Conservation (phyloP, 371 early-diverging fungal species). For the Catenaria anguillulae region DNA sequence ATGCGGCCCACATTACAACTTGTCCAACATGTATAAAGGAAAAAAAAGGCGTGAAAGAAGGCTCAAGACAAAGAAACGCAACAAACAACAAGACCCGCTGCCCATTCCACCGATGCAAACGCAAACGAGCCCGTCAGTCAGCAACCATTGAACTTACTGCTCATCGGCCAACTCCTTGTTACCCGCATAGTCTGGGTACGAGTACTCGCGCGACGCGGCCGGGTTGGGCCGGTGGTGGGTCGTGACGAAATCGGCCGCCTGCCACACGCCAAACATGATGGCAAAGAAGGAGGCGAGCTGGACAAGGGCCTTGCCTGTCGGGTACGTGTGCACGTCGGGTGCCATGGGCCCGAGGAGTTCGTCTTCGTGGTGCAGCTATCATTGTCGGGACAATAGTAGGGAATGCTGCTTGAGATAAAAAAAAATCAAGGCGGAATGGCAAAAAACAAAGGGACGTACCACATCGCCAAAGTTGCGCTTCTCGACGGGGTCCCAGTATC, state of each 20-base stretch:
- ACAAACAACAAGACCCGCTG: too few relatives aligned
- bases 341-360: slow-evolving; percentile 5
- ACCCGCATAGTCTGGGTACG: slow-evolving; percentile 2
- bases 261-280: background rate
- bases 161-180: slow-evolving; percentile 2
- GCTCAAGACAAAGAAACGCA: too few relatives aligned
- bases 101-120: too few relatives aligned
- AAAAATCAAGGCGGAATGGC: too few relatives aligned
- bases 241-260: background rate
- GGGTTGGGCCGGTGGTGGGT: background rate
- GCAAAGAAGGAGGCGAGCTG: background rate
- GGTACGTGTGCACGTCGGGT: background rate
- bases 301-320: background rate
- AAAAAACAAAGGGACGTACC: background rate
- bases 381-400: too few relatives aligned
- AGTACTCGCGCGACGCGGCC: slow-evolving; percentile 2
- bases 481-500: slow-evolving; percentile 7
- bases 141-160: too few relatives aligned
- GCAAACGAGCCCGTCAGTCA: too few relatives aligned
- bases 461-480: slow-evolving; percentile 5
- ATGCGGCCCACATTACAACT: too few relatives aligned
- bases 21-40: too few relatives aligned
- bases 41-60: too few relatives aligned
- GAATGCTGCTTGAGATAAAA: too few relatives aligned
- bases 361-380: slow-evolving; percentile 8